Evolutionary conservation across 2,329 filamentous ascomycete genomes (phyloP), one percentile per base, ranked within the genome.

Genomic region (Beauveria australis): DNA sequence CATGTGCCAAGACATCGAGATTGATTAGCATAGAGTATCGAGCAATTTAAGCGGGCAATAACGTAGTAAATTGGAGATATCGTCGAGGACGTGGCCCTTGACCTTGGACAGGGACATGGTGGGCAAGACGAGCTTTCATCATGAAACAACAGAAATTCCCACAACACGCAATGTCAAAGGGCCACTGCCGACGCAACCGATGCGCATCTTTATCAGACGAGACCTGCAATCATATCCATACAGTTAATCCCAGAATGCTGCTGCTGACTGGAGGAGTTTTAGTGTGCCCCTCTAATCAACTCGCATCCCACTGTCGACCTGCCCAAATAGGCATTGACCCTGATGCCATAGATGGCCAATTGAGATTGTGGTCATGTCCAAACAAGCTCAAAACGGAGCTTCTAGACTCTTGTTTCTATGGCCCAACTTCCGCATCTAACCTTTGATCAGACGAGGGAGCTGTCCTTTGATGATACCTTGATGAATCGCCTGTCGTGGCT

Each of bases 261-360:
- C 57, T 60, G 57, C 57, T 60, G 41, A 60, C 57, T 41, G 48
- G 57, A 28, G 28, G 22, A 30, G 48, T 19, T 48, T 22, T 48
- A 19, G 49, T 12, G 19, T 48, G 52, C 37, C 43, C 63, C 16
- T 64, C 49, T 56, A 40, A 19, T 19, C 16, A 26, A 33, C 46
- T 60, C 28, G 41, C 28, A 81, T 78, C 79, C 81, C 2, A 89
- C 82, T 63, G 72, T 76, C 52, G 19, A 53, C 43, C 51, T 47
- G 47, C 41, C 43, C 44, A 44, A 53, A 60, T 30, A 40, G 48
- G 41, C n/a, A 47, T 28, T 60, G 51, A 41, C 40, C 49, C 57
- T 60, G 48, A 60, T 59, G 19, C 44, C 30, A 40, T 12, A 33
- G 8, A 44, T n/a, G 10, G 41, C 30, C 44, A 49, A 30, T 57